A percentile compares a stretch with the other conserved stretches of the same genome.
phyloP scores from a whole-genome alignment of 345 rosid species.

The Pistacia atlantica region DNA sequence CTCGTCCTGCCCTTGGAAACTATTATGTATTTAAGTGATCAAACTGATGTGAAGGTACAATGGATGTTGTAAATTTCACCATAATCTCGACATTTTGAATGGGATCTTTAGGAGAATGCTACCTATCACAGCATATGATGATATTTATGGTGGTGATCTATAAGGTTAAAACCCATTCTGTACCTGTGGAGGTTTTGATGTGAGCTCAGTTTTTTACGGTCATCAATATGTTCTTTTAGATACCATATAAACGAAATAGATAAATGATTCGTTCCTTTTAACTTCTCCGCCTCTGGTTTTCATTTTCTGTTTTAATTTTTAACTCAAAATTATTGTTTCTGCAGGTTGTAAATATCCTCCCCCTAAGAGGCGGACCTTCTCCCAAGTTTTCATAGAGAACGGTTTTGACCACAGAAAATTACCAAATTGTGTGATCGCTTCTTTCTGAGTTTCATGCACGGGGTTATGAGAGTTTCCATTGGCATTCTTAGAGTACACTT shows the following conservation, averaged over 20 bases:
- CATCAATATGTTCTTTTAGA: too few species aligned
- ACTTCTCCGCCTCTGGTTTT: too few species aligned
- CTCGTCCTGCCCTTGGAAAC: background rate
- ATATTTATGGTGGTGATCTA: background rate
- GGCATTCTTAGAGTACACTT: background rate
- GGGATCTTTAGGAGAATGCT: background rate
- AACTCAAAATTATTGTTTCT: background rate
- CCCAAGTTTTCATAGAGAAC: constrained; percentile 62
- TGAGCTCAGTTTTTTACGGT: too few species aligned
- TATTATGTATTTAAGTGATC: background rate
- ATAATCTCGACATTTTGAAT: background rate
- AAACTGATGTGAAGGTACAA: background rate
- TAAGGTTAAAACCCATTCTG: background rate
- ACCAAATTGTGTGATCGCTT: constrained; percentile 66
- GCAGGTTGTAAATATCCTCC: constrained; percentile 50
- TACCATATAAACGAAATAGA: too few species aligned
- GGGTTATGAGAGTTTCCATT: background rate
- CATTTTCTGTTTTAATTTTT: too few species aligned
- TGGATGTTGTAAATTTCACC: background rate
- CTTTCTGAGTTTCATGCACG: background rate
- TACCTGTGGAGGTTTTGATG: too few species aligned
- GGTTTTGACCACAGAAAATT: constrained; percentile 64
- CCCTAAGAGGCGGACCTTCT: constrained; percentile 49
- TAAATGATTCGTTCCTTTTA: too few species aligned
- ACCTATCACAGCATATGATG: background rate